Evolutionary conservation across 2,329 filamentous ascomycete genomes (phyloP).

Genomic region (Pseudomassariella vexata): DNA sequence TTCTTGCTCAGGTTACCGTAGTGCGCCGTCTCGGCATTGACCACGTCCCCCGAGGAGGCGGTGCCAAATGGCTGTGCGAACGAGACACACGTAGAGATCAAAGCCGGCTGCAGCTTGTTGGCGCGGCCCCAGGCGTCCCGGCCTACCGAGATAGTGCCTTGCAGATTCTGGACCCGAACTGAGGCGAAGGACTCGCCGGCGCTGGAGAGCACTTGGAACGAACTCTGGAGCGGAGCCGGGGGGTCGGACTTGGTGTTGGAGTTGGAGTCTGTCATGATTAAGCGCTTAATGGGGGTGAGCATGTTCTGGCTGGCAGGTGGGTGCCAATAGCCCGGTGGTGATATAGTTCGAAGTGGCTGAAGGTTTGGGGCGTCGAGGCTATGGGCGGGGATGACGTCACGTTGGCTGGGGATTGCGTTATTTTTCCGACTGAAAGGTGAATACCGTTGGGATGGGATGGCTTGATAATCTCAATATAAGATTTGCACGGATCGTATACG

Average conservation of each 20-base stretch:
- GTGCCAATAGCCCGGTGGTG: no score
- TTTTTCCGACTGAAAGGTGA: no score
- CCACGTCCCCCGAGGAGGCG: conserved; percentile 52
- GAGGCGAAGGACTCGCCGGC: conserved; percentile 42
- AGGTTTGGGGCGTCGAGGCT: no score
- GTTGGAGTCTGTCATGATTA: conserved; percentile 12
- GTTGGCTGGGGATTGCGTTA: no score
- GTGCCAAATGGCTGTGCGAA: conserved; percentile 50
- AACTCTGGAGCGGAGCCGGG: conserved; percentile 25
- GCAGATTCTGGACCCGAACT: conserved; percentile 58
- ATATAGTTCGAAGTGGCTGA: no score
- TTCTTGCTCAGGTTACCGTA: conserved; percentile 67
- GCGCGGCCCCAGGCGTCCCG: conserved; percentile 63
- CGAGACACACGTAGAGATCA: conserved; percentile 54
- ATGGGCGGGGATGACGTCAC: no score
- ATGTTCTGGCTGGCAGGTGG: conserved; percentile 8
- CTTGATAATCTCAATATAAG: no score
- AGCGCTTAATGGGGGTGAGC: conserved; percentile 16
- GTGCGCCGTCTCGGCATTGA: conserved; percentile 67
- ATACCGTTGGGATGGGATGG: no score
- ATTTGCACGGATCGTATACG: no score
- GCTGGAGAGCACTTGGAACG: conserved; percentile 30
- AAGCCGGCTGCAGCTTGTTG: conserved; percentile 53
- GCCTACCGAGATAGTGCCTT: conserved; percentile 48
- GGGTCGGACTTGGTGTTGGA: conserved; percentile 16